Evolutionary conservation across 371 early-diverging fungal genomes (phyloP), one percentile per base, ranked within the genome.

Genomic region (Rhizopus sp.): DNA sequence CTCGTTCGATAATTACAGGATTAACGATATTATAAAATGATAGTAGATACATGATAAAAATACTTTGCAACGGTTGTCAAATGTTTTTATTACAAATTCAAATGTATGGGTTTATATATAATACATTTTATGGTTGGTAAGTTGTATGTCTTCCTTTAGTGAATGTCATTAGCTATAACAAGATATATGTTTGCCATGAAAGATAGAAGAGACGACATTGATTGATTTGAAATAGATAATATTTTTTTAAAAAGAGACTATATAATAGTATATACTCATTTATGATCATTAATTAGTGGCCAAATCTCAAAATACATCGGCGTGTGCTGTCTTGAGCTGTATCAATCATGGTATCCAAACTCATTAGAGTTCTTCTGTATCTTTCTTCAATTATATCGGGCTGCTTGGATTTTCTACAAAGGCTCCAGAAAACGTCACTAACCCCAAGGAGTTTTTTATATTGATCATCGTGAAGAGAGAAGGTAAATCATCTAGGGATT

Each of bases 401-500:
- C 38, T 61, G 54, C 39, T 57, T 39, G 40, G 62, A 66, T 62
- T 62, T 60, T 59, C 16, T 65, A 52, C 60, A 65, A 17, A 51
- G 44, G 53, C 59, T 48, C 62, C 67, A 66, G 46, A 66, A 66
- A 38, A 53, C 54, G 32, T 66, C 49, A 44, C 41, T 66, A 53
- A 62, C 45, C 39, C 52, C 59, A 41, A 66, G 67, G 23, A 59
- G 53, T 37, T 59, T 49, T 56, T 56, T 62, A 59, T 55, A 53
- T 66, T 66, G 39, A 53, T 53, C 50, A 66, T 37, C 29, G 59
- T 56, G 38, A 55, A 51, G 53, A 66, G 37, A 47, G 67, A 66
- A 38, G 68, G 57, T 16, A 67, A 57, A 50, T 57, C 54, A 40
- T 67, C 57, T 34, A 62, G 23, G 54, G 60, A 50, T 52, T 67